phyloP scores from a whole-genome alignment of 139 green algal genomes.

The Chlamydomonas eustigma region DNA sequence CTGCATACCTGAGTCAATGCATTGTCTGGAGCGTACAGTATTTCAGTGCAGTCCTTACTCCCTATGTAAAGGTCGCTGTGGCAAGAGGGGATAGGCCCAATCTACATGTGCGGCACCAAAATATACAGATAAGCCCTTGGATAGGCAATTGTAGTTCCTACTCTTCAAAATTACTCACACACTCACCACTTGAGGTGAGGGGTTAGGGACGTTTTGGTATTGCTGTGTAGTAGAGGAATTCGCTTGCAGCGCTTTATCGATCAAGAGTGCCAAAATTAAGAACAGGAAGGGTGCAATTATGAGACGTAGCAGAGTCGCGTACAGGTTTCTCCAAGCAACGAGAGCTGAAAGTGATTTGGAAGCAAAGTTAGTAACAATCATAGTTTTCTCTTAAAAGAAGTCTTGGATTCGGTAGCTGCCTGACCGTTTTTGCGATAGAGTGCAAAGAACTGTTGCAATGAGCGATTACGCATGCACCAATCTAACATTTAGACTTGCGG shows the following conservation, averaged over 20 bases:
- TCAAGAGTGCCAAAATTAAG: conserved; percentile 77
- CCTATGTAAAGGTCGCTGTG: conserved; percentile 58
- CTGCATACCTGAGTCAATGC: conserved; percentile 18
- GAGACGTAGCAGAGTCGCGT: conserved; percentile 67
- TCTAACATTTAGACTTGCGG: not conserved
- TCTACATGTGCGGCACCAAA: no score
- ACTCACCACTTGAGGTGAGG: not conserved
- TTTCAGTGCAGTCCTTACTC: conserved; percentile 55
- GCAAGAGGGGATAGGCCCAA: conserved; percentile 22
- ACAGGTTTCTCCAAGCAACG: conserved; percentile 69
- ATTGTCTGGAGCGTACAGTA: conserved; percentile 68
- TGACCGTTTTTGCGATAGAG: not conserved
- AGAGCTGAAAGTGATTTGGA: conserved; percentile 35
- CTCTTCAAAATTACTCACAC: no score
- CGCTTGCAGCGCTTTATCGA: conserved; percentile 55
- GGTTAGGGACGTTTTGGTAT: conserved; percentile 8
- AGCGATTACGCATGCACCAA: not conserved
- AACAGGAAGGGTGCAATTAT: conserved; percentile 79
- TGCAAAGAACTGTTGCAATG: not conserved
- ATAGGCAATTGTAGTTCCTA: no score
- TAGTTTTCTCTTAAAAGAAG: no score
- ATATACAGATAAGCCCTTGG: no score
- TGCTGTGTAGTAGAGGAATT: conserved; percentile 31
- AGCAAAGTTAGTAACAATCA: no score
- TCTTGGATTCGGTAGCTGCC: no score